Base-by-base conservation (phyloP, 306 rosid species). In the Prunus armeniaca region DNA sequence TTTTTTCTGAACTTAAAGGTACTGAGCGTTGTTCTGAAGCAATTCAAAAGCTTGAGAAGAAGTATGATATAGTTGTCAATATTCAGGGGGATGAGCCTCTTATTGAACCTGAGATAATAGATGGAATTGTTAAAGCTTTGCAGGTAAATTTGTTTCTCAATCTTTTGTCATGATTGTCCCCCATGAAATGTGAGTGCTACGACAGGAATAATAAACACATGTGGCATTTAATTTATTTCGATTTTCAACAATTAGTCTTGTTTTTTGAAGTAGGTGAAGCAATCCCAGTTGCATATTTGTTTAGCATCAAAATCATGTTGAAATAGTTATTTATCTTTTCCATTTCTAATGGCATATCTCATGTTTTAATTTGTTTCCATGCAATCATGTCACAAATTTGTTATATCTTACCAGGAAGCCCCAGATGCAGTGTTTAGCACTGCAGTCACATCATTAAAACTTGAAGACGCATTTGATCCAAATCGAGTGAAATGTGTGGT, bases 401-500 rank as follows among this genome's bases (percentile, higher is more conserved):
- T 62, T 70, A 64, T 65, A 9, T 75, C 72, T 81, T 45, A 73
- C 81, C 89, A 95, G 99, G 90, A 89, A 71, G 79, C 97, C 71
- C 99, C 99, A 32, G 97, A 95, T 88, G 99, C 99, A 70, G 99
- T 95, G 77, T 95, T 95, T 84, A 92, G 99, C 86, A 95, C 99
- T 46, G 97, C 99, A 18, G 97, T 95, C 81, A 90, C 97, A 7
- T 82, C 97, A 70, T 86, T 95, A 80, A 89, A 89, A 77, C 87
- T 93, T 27, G 97, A 90, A 88, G 97, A 95, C 81, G 97, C 96
- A 18, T 81, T 75, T 63, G 97, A 95, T 81, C 89, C 96, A 46
- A 95, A 95, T 81, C 89, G 97, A 58, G 99, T 95, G 80, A 92
- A 95, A 84, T 95, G 99, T 66, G 93, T 95, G 51, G 78, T 90